phyloP scores from a whole-genome alignment of 345 rosid species.

The Camelina laxa region DNA sequence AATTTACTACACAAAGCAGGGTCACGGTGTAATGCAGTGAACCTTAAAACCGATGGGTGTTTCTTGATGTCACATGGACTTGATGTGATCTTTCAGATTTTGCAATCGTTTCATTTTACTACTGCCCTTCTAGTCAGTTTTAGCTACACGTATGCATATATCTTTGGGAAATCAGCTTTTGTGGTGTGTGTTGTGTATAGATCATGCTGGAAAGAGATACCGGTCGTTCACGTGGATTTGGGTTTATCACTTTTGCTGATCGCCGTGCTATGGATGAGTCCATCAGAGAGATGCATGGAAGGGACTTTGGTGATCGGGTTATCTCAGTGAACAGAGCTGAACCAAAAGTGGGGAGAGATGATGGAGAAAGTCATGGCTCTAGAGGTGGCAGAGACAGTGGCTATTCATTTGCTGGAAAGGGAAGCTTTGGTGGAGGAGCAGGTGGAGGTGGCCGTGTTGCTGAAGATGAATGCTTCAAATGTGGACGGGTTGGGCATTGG shows the following conservation, averaged over 20 bases:
- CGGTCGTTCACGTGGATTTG: constrained; percentile 96
- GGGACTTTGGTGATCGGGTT: constrained; percentile 81
- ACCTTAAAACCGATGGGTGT: constrained; percentile 33
- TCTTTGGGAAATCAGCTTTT: constrained; percentile 44
- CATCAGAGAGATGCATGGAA: constrained; percentile 95
- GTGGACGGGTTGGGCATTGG: constrained; percentile 97
- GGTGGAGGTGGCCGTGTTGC: constrained; percentile 81
- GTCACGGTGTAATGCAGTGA: constrained; percentile 32
- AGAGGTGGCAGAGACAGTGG: constrained; percentile 85
- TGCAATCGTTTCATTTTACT: constrained; percentile 33
- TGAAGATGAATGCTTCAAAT: constrained; percentile 95
- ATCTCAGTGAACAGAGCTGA: constrained; percentile 99
- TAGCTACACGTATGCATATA: constrained; percentile 36
- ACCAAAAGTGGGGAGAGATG: constrained; percentile 83
- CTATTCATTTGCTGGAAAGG: constrained; percentile 47
- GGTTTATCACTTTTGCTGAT: constrained; percentile 91
- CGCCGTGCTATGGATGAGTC: constrained; percentile 97
- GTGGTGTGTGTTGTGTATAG: constrained; percentile 58
- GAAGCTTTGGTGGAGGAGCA: constrained; percentile 53
- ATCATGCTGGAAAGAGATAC: constrained; percentile 97
- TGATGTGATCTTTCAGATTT: constrained; percentile 35
- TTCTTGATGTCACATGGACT: constrained; percentile 32
- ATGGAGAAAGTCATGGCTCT: constrained; percentile 66
- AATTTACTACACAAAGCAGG: constrained; percentile 31
- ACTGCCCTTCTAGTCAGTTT: constrained; percentile 39